Percentiles rank a stretch among this genome's conserved stretches.
phyloP scores from a whole-genome alignment of 2,329 filamentous ascomycete genomes.

The Sclerotinia spermophila region DNA sequence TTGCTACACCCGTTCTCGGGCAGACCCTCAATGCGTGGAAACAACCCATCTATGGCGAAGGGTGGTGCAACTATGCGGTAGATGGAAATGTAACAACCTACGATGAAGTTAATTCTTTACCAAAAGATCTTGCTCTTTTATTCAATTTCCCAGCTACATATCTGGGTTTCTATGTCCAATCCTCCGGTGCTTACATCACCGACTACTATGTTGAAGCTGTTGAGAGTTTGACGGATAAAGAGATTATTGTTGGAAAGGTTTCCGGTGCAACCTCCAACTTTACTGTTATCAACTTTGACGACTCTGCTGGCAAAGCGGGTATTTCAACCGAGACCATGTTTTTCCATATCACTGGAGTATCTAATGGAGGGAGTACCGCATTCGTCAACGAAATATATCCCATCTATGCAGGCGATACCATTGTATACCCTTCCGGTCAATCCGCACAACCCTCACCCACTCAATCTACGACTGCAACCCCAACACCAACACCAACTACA shows the following conservation, averaged over 20 bases:
- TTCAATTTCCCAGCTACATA: neutral
- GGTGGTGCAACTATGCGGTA: neutral
- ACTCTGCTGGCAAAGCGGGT: neutral
- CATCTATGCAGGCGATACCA: neutral
- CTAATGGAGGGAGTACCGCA: neutral
- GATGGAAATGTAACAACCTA: neutral
- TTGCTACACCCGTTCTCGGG: neutral
- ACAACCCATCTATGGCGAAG: neutral
- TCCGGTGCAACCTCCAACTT: slow-evolving; percentile 3
- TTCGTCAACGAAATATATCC: slow-evolving; percentile 5
- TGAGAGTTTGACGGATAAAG: neutral
- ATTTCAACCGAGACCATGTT: neutral
- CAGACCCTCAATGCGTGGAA: neutral
- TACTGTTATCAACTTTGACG: neutral
- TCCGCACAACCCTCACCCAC: neutral
- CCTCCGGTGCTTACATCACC: slow-evolving; percentile 5
- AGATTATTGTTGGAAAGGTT: slow-evolving; percentile 1
- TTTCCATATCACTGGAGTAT: neutral
- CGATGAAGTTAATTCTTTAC: neutral
- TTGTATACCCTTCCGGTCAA: neutral
- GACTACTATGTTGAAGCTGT: slow-evolving; percentile 13
- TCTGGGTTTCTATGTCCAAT: slow-evolving; percentile 3
- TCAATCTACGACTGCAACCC: neutral
- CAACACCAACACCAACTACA: neutral
- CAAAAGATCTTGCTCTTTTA: neutral